phyloP scores from a whole-genome alignment of 1,139 yeast species.

The Sugiyamaella grinbergsii region DNA sequence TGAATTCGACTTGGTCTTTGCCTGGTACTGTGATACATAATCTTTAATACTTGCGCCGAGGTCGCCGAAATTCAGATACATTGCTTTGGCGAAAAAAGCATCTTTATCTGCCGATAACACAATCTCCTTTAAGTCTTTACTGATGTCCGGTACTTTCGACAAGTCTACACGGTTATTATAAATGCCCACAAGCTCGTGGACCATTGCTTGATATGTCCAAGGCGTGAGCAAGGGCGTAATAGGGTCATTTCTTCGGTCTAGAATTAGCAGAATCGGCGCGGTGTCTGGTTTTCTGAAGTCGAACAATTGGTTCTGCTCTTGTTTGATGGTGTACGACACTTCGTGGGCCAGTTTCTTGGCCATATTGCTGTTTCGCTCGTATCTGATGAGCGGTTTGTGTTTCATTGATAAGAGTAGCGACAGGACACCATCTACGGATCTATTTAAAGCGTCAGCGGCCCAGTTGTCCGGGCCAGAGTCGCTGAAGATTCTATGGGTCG shows the following conservation, averaged over 20 bases:
- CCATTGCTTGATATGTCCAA: conserved; percentile 99
- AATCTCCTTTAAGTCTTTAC: conserved; percentile 57
- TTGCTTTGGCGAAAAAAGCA: conserved; percentile 71
- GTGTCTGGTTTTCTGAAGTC: conserved; percentile 63
- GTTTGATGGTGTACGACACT: conserved; percentile 45
- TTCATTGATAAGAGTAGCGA: conserved; percentile 75
- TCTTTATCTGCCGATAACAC: conserved; percentile 72
- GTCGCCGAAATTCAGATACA: conserved; percentile 93
- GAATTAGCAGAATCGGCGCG: conserved; percentile 72
- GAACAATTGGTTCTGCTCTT: conserved; percentile 54
- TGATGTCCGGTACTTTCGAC: conserved; percentile 48
- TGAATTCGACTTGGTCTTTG: conserved; percentile 72
- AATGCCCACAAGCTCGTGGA: conserved; percentile 86
- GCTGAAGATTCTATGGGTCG: conserved; percentile 35
- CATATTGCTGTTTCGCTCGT: conserved; percentile 65
- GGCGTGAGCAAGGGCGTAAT: conserved; percentile 88
- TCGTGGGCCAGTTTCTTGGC: conserved; percentile 72
- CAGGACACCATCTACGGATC: conserved; percentile 54
- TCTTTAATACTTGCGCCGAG: conserved; percentile 84
- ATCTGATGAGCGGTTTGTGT: conserved; percentile 74
- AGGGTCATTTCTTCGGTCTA: conserved; percentile 89
- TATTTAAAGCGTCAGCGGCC: conserved; percentile 53
- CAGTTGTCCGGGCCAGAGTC: conserved; percentile 44
- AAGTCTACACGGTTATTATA: conserved; percentile 76
- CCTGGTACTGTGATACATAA: conserved; percentile 80